Evolutionary conservation across 768 basidiomycete genomes (phyloP), one percentile per base, ranked within the genome.

Genomic region (Lentinula lateritia): DNA sequence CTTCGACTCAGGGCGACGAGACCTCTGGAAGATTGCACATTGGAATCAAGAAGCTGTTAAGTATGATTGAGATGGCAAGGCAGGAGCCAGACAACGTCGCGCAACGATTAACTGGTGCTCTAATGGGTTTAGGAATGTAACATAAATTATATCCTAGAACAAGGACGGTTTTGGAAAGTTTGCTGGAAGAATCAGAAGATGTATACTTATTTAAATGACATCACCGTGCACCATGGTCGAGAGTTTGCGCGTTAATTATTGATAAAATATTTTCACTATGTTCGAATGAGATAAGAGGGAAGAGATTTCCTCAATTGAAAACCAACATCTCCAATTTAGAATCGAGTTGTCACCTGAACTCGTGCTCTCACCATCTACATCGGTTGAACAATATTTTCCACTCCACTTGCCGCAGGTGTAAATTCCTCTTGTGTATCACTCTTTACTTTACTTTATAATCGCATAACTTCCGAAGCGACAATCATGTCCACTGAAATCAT

Each of bases 11-110:
- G n/a, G 75, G 77, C 58, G 78, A 79, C 36, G 79, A 75, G 13
- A 71, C 80, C 48, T 71, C 75, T 10, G 68, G 80, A 13, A 80
- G 76, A 52, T 66, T 95, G 66, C 85, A 88, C 64, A 89, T 98
- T 52, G 97, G 97, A 0, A 86, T 99, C 68, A 98, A 98, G 85
- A 95, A 92, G 75, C 69, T 99, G 72, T 72, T 99, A 70, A 93
- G 88, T 62, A 81, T 91, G 60, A 81, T 95, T 18, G 97, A 99
- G 80, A 98, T 97, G 95, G 92, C 95, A 52, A 82, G 96, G 68
- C 97, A 98, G 76, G 96, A 97, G 69, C 93, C 93, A 1, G 87
- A 92, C 54, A 88, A 86, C 63, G 89, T 87, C 15, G 91, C 84
- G 34, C 85, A 88, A 68, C 80, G 92, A 62, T 73, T 94, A 62